Evolutionary conservation across 2,329 filamentous ascomycete genomes (phyloP).

Genomic region (Podosphaera aphanis): DNA sequence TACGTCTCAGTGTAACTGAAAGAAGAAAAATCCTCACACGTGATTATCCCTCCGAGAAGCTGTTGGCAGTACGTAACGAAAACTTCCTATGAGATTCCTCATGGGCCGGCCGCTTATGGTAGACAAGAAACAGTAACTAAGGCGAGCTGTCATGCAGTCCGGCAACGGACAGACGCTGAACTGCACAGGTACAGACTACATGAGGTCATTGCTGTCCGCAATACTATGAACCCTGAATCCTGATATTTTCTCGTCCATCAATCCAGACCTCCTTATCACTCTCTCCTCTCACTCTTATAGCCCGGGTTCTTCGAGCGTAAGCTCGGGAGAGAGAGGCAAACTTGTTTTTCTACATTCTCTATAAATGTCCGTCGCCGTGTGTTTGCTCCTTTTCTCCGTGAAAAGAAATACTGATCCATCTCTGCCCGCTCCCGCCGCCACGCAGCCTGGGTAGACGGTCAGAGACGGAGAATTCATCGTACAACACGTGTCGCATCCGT

Average conservation of each 20-base stretch:
- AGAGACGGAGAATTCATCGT: too few relatives aligned
- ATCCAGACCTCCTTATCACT: not conserved
- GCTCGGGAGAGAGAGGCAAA: not conserved
- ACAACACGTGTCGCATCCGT: too few relatives aligned
- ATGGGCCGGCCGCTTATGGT: too few relatives aligned
- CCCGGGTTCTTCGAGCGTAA: not conserved
- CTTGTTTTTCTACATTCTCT: not conserved
- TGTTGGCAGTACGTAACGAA: not conserved
- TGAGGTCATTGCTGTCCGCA: too few relatives aligned
- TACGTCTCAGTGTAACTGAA: too few relatives aligned
- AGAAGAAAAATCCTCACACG: too few relatives aligned
- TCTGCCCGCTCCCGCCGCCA: not conserved
- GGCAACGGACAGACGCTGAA: not conserved
- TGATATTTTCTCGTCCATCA: not conserved
- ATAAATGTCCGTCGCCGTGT: too few relatives aligned
- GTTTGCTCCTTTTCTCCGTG: not conserved
- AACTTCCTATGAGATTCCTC: not conserved
- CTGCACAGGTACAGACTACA: not conserved
- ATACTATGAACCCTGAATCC: too few relatives aligned
- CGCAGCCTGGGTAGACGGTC: too few relatives aligned
- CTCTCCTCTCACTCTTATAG: not conserved
- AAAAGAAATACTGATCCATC: not conserved
- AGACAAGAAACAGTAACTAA: not conserved
- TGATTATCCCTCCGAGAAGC: too few relatives aligned
- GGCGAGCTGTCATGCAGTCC: not conserved